Conservation (phyloP, 108 stramenopile genomes). For the Thalassiosira profunda region DNA sequence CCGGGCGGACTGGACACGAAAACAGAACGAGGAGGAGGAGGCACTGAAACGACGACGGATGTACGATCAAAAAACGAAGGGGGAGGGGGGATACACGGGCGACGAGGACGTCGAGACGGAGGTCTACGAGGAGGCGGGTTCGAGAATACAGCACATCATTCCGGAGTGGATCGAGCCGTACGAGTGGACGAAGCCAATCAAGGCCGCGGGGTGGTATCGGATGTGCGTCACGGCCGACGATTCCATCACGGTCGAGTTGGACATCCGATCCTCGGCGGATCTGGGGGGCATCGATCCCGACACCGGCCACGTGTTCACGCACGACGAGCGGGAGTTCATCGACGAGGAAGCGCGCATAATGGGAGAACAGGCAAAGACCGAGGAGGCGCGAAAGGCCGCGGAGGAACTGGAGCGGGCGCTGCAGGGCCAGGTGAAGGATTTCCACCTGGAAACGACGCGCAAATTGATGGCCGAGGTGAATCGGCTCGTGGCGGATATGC, state of each 20-base stretch:
- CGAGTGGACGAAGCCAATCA: constrained; percentile 27
- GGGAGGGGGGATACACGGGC: neutral
- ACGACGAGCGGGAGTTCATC: constrained; percentile 50
- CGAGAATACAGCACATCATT: neutral
- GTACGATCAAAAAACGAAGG: neutral
- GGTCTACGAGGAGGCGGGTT: neutral
- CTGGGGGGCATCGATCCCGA: constrained; percentile 62
- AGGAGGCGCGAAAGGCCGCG: constrained; percentile 11
- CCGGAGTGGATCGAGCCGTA: constrained; percentile 19
- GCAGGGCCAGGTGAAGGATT: constrained; percentile 59
- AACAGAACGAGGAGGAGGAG: neutral
- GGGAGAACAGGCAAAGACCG: constrained; percentile 26
- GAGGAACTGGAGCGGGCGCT: constrained; percentile 24
- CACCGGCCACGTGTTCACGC: constrained; percentile 67
- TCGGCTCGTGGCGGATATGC: constrained; percentile 17
- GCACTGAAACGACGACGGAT: neutral
- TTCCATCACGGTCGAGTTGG: constrained; percentile 65
- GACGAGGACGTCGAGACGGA: constrained; percentile 1
- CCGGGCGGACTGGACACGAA: constrained; percentile 12
- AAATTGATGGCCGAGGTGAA: constrained; percentile 17
- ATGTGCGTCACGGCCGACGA: constrained; percentile 58
- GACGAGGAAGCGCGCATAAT: constrained; percentile 63
- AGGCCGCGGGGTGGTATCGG: constrained; percentile 72
- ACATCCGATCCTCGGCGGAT: constrained; percentile 65
- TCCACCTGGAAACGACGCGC: constrained; percentile 27